A percentile compares a stretch with the other conserved stretches of the same genome.
These are phyloP conservation scores for Saccharomycopsis malanga DNA, from an alignment of 805 yeast genomes.

Conservation along the genomic window DNA sequence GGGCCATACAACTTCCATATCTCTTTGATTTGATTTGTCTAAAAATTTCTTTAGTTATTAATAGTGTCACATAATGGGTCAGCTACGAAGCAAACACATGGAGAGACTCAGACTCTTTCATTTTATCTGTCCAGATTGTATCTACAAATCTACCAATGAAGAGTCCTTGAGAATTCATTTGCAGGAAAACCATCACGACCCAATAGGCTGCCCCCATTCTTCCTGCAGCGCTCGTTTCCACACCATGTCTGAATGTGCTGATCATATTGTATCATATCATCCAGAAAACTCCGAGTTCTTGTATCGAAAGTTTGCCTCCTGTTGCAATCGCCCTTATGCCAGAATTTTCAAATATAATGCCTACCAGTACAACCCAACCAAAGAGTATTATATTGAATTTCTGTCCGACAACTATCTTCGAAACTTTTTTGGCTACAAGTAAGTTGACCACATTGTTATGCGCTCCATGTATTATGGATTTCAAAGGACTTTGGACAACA, in stretches of 20 bases:
- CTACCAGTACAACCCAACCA: slow-evolving; percentile 18
- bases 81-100: slow-evolving; percentile 17
- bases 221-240: slow-evolving; percentile 9
- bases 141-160: slow-evolving; percentile 15
- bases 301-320: neutral
- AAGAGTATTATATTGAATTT: slow-evolving; percentile 16
- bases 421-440: slow-evolving; percentile 19
- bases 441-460: no score
- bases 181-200: slow-evolving; percentile 15
- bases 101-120: slow-evolving; percentile 15
- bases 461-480: no score
- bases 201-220: slow-evolving; percentile 8
- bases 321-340: slow-evolving; percentile 11
- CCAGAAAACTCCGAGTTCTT: neutral
- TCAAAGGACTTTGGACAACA: no score
- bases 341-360: slow-evolving; percentile 20
- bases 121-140: slow-evolving; percentile 18
- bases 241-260: slow-evolving; percentile 6
- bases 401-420: slow-evolving; percentile 12
- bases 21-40: no score
- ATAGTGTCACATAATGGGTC: slow-evolving; percentile 17
- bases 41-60: no score
- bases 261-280: slow-evolving; percentile 7
- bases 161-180: slow-evolving; percentile 7
- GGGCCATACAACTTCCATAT: no score